A percentile compares a stretch with the other conserved stretches of the same genome.
Evolutionary conservation across 2,329 filamentous ascomycete species (phyloP).

Genomic region (Colletotrichum tabaci): DNA sequence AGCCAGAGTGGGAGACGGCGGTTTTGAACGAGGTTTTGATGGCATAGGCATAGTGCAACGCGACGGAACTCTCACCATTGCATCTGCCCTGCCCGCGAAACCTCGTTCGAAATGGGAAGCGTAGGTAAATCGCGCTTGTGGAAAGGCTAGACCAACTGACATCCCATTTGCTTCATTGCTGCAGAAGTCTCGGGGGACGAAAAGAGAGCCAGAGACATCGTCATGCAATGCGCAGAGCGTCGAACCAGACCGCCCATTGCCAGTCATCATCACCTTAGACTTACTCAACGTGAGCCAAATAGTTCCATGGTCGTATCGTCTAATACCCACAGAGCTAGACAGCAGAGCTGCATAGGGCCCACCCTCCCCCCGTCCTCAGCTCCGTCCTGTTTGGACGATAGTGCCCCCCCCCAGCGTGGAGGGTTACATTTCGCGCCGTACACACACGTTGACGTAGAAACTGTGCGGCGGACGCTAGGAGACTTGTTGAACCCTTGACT

Average conservation of each 20-base stretch:
- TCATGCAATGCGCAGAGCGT: neutral
- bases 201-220: neutral
- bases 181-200: neutral
- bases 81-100: constrained; percentile 12
- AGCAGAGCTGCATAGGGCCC: neutral
- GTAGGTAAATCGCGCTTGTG: neutral
- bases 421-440: constrained; percentile 28
- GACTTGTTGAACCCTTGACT: constrained; percentile 28
- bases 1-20: constrained; percentile 28
- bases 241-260: constrained; percentile 3
- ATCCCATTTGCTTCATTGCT: neutral
- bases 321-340: neutral
- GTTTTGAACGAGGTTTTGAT: constrained; percentile 16
- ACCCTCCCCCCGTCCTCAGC: neutral
- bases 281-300: constrained; percentile 21
- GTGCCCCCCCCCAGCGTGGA: constrained; percentile 23
- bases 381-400: constrained; percentile 35
- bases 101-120: neutral
- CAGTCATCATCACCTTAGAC: too few relatives aligned
- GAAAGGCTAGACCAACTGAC: neutral
- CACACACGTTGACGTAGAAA: neutral
- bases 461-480: constrained; percentile 27
- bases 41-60: constrained; percentile 17
- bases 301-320: constrained; percentile 10
- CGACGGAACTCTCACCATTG: constrained; percentile 11